phyloP scores from a whole-genome alignment of 2,329 filamentous ascomycete genomes.

The Aspergillus sp. region DNA sequence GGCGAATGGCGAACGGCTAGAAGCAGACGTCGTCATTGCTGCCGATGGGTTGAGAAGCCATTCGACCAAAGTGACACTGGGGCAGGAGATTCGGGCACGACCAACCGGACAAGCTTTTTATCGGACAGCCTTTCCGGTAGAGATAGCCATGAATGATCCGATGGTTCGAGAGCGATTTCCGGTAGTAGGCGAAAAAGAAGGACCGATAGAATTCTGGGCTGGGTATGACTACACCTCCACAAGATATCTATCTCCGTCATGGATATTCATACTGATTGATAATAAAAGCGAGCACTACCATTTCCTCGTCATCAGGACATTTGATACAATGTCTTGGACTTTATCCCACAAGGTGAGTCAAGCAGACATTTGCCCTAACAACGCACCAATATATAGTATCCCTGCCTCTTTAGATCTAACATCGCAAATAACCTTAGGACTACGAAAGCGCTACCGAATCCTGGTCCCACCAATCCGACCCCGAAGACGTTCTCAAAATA shows the following conservation, averaged over 20 bases:
- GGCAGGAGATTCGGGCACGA: constrained; percentile 3
- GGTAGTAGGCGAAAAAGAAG: not conserved
- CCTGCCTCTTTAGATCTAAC: not conserved
- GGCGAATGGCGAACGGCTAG: not conserved
- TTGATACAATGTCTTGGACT: not conserved
- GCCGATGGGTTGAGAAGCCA: constrained; percentile 11
- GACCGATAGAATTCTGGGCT: not conserved
- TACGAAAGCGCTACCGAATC: constrained; percentile 10
- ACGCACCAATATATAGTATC: not conserved
- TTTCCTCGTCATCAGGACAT: not conserved
- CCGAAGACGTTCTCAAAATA: constrained; percentile 15
- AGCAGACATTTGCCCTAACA: not conserved
- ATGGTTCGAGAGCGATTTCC: constrained; percentile 15
- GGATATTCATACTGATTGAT: not conserved
- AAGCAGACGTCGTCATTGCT: constrained; percentile 13
- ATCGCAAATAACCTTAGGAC: not conserved
- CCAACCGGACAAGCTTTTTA: constrained; percentile 17
- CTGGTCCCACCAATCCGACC: constrained; percentile 13
- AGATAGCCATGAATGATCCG: constrained; percentile 22
- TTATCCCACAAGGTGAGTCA: not conserved
- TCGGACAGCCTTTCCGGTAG: constrained; percentile 16
- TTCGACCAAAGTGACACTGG: constrained; percentile 8
- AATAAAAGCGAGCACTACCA: not conserved
- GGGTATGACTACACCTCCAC: not conserved
- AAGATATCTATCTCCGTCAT: not conserved